Conservation (phyloP, 2,329 filamentous ascomycete species). For the Calonectria fujianensis region DNA sequence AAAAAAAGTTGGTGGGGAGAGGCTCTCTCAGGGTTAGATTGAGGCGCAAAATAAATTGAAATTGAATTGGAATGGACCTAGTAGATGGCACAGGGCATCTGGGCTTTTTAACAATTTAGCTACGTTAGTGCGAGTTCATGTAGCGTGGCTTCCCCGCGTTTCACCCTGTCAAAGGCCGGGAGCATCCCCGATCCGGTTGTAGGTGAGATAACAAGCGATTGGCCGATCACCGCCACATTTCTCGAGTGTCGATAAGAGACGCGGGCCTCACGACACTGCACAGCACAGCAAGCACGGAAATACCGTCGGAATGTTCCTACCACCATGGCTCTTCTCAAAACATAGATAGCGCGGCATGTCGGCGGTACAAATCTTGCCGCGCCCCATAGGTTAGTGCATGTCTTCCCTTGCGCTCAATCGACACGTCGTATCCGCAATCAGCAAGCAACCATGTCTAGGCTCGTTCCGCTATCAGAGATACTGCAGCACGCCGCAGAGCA, state of each 20-base stretch:
- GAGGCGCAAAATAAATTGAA: neutral
- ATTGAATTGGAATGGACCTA: neutral
- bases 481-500: slow-evolving; percentile 21
- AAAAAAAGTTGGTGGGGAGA: neutral
- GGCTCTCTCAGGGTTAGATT: neutral
- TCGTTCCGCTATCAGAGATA: slow-evolving; percentile 15
- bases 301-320: slow-evolving; percentile 22
- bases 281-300: neutral
- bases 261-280: neutral
- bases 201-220: slow-evolving; percentile 9
- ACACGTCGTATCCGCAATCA: slow-evolving; percentile 1
- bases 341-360: slow-evolving; percentile 18
- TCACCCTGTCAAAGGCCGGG: neutral
- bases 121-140: neutral
- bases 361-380: neutral
- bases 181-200: slow-evolving; percentile 18
- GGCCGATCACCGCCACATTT: slow-evolving; percentile 15
- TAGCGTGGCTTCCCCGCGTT: slow-evolving; percentile 20
- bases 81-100: neutral
- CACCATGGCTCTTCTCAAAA: neutral
- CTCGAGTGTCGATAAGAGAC: neutral
- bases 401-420: neutral
- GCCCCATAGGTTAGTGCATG: neutral
- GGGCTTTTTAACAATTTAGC: neutral
- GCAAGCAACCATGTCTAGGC: slow-evolving; percentile 15